Evolutionary conservation across 2,329 filamentous ascomycete species (phyloP), one percentile per base, ranked within the genome.

Genomic region (Colletotrichum limetticola): DNA sequence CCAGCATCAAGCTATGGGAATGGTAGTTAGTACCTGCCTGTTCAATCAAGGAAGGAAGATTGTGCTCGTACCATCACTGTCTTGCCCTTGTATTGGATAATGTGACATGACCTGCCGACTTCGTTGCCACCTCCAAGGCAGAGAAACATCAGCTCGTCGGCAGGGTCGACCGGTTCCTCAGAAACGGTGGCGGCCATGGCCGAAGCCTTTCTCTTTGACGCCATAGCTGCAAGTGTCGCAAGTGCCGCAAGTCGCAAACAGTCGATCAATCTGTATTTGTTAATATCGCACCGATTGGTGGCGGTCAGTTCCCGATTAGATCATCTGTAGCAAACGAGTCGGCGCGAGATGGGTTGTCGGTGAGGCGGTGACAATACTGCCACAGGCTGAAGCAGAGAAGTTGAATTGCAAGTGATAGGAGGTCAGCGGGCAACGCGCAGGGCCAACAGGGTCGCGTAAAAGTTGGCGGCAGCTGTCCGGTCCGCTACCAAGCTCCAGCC

Each of bases 51-150:
- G 46, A 30, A 5, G 28, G 30, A 1, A 7, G n/a, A n/a, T 26
- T 66, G 7, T n/a, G 42, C 42, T 49, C 79, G 78, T 86, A 97
- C 95, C 97, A 99, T 99, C 77, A 99, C 95, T 6, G 96, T 98
- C 84, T 99, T 99, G 74, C 97, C 97, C 85, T 98, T 99, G 89
- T 99, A 99, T 80, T 98, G 95, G 73, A 99, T 92, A 78, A 99
- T 98, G 82, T 99, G 97, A 83, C 97, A 98, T 76, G 97, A 98
- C 76, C 97, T 90, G 66, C 97, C 97, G 74, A 99, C 97, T 84
- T 99, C 97, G 82, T 98, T 98, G 77, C 97, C 97, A 74, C 97
- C 97, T 74, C 97, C 97, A 49, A 99, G 86, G 78, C 95, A 97
- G 67, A 98, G 89, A 79, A 99, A 99, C 85, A 95, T 94, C 71